Conservation (phyloP, 139 green algal species). For the Haematococcus lacustris region DNA sequence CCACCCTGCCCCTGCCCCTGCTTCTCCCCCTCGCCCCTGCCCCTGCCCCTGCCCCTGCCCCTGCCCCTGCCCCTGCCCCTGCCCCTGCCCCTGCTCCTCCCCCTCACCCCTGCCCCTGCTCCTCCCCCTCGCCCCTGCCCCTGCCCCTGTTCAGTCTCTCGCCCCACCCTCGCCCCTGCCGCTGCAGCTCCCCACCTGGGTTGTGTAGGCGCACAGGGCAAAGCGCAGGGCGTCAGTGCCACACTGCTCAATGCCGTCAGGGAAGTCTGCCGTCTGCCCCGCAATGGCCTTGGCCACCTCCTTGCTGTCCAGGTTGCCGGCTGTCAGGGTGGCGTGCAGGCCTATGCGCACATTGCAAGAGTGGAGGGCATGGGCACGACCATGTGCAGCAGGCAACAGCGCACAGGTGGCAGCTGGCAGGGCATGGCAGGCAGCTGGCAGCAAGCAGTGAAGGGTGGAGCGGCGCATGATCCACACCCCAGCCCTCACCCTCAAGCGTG, state of each 20-base stretch:
- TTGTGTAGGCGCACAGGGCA: conserved; percentile 85
- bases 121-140: background rate
- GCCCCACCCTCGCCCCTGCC: no score
- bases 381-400: background rate
- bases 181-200: no score
- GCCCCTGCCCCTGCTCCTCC: background rate
- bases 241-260: conserved; percentile 96
- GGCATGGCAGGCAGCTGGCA: background rate
- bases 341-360: conserved; percentile 4
- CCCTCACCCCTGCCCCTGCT: background rate
- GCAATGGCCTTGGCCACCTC: conserved; percentile 74
- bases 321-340: conserved; percentile 49
- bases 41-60: background rate
- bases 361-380: background rate
- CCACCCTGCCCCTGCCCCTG: no score
- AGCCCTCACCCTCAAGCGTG: conserved; percentile 25
- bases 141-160: background rate
- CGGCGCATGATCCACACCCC: background rate
- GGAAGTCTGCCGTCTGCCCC: conserved; percentile 88
- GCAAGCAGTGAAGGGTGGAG: background rate
- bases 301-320: conserved; percentile 85
- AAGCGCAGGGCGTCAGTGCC: conserved; percentile 91
- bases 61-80: background rate
- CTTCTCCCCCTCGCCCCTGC: background rate
- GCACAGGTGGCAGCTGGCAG: background rate